phyloP scores from a whole-genome alignment of 2,329 filamentous ascomycete genomes.

The Fusarium oligoseptatum region DNA sequence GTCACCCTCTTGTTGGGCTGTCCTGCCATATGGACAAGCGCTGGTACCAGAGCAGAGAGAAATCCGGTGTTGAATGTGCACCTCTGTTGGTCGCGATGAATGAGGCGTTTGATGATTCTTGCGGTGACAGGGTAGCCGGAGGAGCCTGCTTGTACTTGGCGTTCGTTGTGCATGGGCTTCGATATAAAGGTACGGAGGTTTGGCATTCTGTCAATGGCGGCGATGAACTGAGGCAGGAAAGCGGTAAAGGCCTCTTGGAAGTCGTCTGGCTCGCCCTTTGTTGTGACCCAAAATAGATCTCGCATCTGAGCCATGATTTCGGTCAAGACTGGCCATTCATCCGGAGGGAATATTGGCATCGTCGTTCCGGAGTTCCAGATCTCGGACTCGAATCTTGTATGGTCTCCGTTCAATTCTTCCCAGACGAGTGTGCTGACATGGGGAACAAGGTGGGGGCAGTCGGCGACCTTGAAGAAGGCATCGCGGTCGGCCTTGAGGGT shows the following conservation, averaged over 20 bases:
- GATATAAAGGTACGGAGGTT: constrained; percentile 16
- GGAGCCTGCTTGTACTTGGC: background rate
- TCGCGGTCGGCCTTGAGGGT: background rate
- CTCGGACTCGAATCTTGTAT: background rate
- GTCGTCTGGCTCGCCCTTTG: background rate
- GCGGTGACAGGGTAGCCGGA: background rate
- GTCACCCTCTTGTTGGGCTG: background rate
- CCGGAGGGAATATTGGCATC: too few species aligned
- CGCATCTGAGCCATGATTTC: background rate
- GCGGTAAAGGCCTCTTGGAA: background rate
- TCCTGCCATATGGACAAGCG: background rate
- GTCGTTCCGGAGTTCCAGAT: background rate
- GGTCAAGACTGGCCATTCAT: background rate
- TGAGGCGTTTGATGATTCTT: background rate
- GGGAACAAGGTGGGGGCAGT: background rate
- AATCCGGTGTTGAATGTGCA: constrained; percentile 1
- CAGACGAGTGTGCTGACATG: constrained; percentile 7
- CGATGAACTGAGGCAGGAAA: background rate
- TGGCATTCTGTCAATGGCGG: background rate
- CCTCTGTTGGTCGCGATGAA: background rate
- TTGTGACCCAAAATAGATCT: constrained; percentile 4
- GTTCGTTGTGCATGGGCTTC: constrained; percentile 11
- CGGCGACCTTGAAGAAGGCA: background rate
- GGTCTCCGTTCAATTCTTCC: constrained; percentile 18
- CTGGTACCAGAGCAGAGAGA: background rate